A percentile compares a stretch with the other conserved stretches of the same genome.
phyloP scores from a whole-genome alignment of 306 rosid genomes.

The Medicago truncatula region MtrunA17r5.0-ANR NC_053042.1:4968001-4968500 shows the following conservation, averaged over 20 bases:
- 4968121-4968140: not conserved
- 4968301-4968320: not conserved
- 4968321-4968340: not conserved
- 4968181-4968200: no score
- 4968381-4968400: constrained; percentile 52
- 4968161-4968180: not conserved
- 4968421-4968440: constrained; percentile 64
- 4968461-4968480: constrained; percentile 50
- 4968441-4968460: constrained; percentile 58
- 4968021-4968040: not conserved
- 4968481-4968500: constrained; percentile 56
- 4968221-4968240: no score
- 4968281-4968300: no score
- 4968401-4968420: constrained; percentile 58
- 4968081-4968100: not conserved
- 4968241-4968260: no score
- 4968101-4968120: not conserved
- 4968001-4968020: not conserved
- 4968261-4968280: no score
- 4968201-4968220: no score
- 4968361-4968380: constrained; percentile 67
- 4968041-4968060: not conserved
- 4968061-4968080: not conserved
- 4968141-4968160: not conserved
- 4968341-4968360: not conserved